A percentile compares a stretch with the other conserved stretches of the same genome.
phyloP scores from a whole-genome alignment of 805 yeast genomes.

The Wickerhamiella galacta region DNA sequence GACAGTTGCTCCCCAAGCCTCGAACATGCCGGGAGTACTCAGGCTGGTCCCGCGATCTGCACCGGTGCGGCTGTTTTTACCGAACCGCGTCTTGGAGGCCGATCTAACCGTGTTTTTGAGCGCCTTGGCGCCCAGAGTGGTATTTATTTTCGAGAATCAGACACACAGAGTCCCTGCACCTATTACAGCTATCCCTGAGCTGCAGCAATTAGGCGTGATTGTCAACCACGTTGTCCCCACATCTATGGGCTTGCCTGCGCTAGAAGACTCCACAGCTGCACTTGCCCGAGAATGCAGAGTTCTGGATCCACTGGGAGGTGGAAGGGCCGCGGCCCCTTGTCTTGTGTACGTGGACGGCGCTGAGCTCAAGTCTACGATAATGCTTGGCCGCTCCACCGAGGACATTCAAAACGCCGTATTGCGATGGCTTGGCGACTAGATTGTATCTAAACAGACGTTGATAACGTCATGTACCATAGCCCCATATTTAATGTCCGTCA shows the following conservation, averaged over 20 bases:
- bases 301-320: slow-evolving; percentile 22
- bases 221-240: slow-evolving; percentile 7
- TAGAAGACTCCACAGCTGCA: slow-evolving; percentile 15
- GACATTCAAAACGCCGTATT: slow-evolving; percentile 2
- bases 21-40: slow-evolving; percentile 13
- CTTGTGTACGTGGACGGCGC: slow-evolving; percentile 17
- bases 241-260: slow-evolving; percentile 5
- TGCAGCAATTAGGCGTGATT: slow-evolving; percentile 6
- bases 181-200: slow-evolving; percentile 7
- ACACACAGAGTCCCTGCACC: slow-evolving; percentile 2
- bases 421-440: background rate
- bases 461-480: too few relatives aligned
- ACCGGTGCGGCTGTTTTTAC: slow-evolving; percentile 9
- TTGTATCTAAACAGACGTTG: too few relatives aligned
- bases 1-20: slow-evolving; percentile 7
- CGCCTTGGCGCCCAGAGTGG: slow-evolving; percentile 8
- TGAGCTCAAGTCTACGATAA: slow-evolving; percentile 13
- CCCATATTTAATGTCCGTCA: too few relatives aligned
- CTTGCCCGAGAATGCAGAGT: slow-evolving; percentile 19
- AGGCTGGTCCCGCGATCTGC: slow-evolving; percentile 8
- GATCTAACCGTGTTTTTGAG: slow-evolving; percentile 7
- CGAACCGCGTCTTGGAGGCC: slow-evolving; percentile 5
- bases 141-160: slow-evolving; percentile 12
- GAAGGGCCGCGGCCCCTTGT: slow-evolving; percentile 15
- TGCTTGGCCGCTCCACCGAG: slow-evolving; percentile 10